A percentile compares a stretch with the other conserved stretches of the same genome.
These are phyloP conservation scores for Geranium brycei DNA, from an alignment of 345 rosid species.

Conservation along the genomic window DNA sequence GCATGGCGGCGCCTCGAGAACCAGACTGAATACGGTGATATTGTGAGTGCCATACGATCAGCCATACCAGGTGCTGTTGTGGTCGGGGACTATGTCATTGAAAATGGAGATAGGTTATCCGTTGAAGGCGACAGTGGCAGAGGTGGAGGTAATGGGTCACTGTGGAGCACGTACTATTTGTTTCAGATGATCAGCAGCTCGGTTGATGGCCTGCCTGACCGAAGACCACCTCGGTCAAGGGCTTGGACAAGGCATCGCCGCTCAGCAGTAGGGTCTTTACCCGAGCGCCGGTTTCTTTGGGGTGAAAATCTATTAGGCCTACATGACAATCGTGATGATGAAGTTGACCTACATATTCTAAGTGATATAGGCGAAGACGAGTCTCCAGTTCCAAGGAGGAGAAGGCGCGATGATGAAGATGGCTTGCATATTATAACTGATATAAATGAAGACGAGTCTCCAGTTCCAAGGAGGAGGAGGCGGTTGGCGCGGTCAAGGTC, in stretches of 20 bases:
- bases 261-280: constrained; percentile 26
- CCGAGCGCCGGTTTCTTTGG: constrained; percentile 75
- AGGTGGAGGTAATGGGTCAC: constrained; percentile 38
- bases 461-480: constrained; percentile 13
- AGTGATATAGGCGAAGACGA: no score
- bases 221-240: constrained; percentile 31
- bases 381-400: no score
- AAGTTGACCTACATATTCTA: constrained; percentile 30
- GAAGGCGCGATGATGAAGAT: constrained; percentile 20
- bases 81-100: constrained; percentile 87
- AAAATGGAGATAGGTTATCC: constrained; percentile 60
- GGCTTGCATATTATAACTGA: constrained; percentile 25
- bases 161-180: constrained; percentile 62
- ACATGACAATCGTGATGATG: constrained; percentile 43
- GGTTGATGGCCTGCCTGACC: background rate
- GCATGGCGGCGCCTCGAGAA: constrained; percentile 82
- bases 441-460: no score
- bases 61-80: constrained; percentile 90
- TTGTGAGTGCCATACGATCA: constrained; percentile 71
- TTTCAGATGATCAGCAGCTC: constrained; percentile 49
- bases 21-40: constrained; percentile 69
- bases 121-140: constrained; percentile 39
- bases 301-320: constrained; percentile 80
- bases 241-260: constrained; percentile 71
- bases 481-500: constrained; percentile 62